These are phyloP conservation scores for Salix dunnii DNA, from an alignment of 345 rosid species.

Conservation along the genomic window DNA sequence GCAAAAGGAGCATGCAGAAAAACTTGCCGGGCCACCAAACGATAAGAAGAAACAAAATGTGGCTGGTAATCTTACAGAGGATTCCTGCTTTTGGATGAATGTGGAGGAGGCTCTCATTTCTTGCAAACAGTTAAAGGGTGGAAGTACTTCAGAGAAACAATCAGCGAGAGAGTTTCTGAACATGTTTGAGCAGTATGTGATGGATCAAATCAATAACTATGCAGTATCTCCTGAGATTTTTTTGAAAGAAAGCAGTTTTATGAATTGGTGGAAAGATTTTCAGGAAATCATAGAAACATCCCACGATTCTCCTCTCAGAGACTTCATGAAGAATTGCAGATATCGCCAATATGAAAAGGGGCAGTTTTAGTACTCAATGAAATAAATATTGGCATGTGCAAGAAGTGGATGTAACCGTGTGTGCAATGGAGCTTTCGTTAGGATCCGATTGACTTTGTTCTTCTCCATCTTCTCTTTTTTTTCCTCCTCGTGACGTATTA, in stretches of 20 bases:
- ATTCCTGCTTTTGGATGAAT: conserved; percentile 80
- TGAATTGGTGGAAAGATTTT: conserved; percentile 65
- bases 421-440: no score
- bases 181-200: conserved; percentile 39
- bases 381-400: no score
- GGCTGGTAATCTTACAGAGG: conserved; percentile 33
- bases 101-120: conserved; percentile 62
- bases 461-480: no score
- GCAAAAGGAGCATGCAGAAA: conserved; percentile 21
- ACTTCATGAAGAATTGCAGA: conserved; percentile 35
- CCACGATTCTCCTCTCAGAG: conserved; percentile 22
- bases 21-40: not conserved
- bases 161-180: conserved; percentile 7
- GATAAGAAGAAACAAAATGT: conserved; percentile 19
- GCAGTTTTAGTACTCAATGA: not conserved
- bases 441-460: no score
- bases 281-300: conserved; percentile 20
- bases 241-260: conserved; percentile 52
- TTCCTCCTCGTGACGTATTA: no score
- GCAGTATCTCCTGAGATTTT: conserved; percentile 70
- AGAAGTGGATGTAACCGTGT: no score
- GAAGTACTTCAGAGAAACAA: conserved; percentile 6
- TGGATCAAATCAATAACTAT: conserved; percentile 34
- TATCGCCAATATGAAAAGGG: conserved; percentile 32
- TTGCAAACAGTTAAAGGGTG: conserved; percentile 13